Base-by-base conservation (phyloP, 1,284 basidiomycete genomes). In the Cryptococcus hybrid region DNA sequence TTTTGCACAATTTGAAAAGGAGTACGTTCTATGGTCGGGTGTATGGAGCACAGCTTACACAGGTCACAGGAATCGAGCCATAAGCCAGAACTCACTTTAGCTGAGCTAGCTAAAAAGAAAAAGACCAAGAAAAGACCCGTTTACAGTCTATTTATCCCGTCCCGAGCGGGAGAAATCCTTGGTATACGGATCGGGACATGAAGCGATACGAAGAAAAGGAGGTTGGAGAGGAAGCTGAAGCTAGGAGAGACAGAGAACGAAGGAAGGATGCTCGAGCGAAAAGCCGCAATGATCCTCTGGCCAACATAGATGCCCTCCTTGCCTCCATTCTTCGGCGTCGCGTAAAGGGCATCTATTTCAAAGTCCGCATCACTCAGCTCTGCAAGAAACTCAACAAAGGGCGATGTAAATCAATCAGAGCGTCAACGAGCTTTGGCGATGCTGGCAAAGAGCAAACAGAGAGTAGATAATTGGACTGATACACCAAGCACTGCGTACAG, bases 91-190 rank as follows among this genome's bases (percentile, higher is more conserved):
- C 63, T 60, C 0, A 63, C 71, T 2, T 54, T 67, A 2, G 71
- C 63, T 7, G 72, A 75, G 39, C 57, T 73, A 2, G 69, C 69
- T 12, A 68, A 69, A 55, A 62, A 67, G 45, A 66, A 67, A 47
- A 73, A 73, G 74, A 69, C 1, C 60, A 68, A 39, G 71, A 77
- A 67, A 69, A 7, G 77, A 78, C 51, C 69, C 72, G 34, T 70
- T 75, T 43, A 79, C 78, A 1, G 74, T 78, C 70, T 79, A 78
- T 61, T 72, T 79, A 46, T 59, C 64, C 39, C 67, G 78, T 39
- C 76, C 78, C 0, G 75, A 76, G 8, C 63, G 71, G 24, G 78
- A 79, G 63, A 3, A 75, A 75, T 56, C 77, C 78, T 4, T 79
- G 78, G 78, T 79, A 78, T 54, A 66, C 71, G 2, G 74, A 79